A percentile compares a stretch with the other conserved stretches of the same genome.
Evolutionary conservation across 2,329 filamentous ascomycete genomes (phyloP).

Genomic region (Fusarium sp.): DNA sequence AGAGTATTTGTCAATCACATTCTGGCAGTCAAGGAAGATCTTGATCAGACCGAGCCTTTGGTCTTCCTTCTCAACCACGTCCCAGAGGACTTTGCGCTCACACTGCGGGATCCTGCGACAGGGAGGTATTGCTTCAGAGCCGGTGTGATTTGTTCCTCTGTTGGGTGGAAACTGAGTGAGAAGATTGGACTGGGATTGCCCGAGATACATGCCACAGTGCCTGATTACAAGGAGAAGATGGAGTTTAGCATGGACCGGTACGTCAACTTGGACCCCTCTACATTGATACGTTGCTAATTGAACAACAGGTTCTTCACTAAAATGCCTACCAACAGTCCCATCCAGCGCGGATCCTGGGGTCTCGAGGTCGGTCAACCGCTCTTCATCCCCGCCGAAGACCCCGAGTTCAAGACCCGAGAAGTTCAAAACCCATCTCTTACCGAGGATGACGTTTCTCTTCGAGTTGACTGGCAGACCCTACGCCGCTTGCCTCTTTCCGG

Average conservation of each 20-base stretch:
- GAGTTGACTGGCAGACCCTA: conserved; percentile 90
- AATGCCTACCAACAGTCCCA: conserved; percentile 76
- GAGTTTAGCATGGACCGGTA: conserved; percentile 86
- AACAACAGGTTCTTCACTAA: conserved; percentile 77
- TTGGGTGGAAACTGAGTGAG: conserved; percentile 80
- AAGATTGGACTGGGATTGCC: conserved; percentile 78
- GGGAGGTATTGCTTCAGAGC: conserved; percentile 80
- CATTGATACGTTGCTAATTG: neutral
- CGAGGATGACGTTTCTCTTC: conserved; percentile 69
- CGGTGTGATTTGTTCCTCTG: conserved; percentile 78
- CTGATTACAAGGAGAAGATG: conserved; percentile 90
- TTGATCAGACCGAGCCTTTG: conserved; percentile 71
- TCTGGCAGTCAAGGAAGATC: conserved; percentile 67
- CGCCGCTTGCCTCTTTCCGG: conserved; percentile 80
- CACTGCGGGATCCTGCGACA: conserved; percentile 74
- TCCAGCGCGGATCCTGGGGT: conserved; percentile 87
- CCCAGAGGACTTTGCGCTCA: conserved; percentile 85
- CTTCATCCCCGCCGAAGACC: conserved; percentile 76
- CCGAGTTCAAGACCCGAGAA: conserved; percentile 68
- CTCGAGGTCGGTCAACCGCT: conserved; percentile 79
- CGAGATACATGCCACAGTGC: conserved; percentile 77
- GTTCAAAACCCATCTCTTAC: conserved; percentile 66
- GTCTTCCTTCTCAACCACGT: conserved; percentile 78
- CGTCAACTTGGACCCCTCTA: conserved; percentile 19
- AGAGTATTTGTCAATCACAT: conserved; percentile 74